phyloP scores from a whole-genome alignment of 2,329 filamentous ascomycete species.

The Celoporthe dispersa region DNA sequence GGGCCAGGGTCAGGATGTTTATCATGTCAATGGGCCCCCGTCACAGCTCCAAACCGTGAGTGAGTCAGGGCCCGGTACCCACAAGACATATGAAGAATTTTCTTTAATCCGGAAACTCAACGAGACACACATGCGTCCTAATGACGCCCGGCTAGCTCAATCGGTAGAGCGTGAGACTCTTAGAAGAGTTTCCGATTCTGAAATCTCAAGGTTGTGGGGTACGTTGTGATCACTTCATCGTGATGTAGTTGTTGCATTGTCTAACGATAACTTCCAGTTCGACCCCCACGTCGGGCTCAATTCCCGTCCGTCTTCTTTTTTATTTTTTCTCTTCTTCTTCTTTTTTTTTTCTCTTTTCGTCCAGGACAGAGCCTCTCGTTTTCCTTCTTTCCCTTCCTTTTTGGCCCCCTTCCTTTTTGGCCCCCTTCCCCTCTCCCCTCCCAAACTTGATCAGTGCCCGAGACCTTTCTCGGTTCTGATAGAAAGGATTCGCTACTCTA shows the following conservation, averaged over 20 bases:
- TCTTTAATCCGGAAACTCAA: not conserved
- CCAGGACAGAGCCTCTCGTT: no score
- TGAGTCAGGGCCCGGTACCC: not conserved
- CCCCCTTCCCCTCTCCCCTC: no score
- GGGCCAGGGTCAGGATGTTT: not conserved
- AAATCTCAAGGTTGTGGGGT: constrained; percentile 18
- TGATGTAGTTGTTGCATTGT: not conserved
- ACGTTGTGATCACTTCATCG: not conserved
- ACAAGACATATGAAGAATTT: not conserved
- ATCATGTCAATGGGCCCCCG: not conserved
- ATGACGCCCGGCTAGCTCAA: constrained; percentile 66
- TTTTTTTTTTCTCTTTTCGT: not conserved
- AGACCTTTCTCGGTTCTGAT: no score
- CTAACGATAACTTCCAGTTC: not conserved
- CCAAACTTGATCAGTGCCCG: no score
- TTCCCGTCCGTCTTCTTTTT: not conserved
- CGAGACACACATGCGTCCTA: constrained; percentile 12
- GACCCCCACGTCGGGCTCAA: constrained; percentile 15
- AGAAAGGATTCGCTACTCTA: no score
- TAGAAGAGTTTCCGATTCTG: constrained; percentile 38
- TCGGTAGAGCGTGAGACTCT: constrained; percentile 77
- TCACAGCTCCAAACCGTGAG: not conserved
- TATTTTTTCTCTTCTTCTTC: not conserved
- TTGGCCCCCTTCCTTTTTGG: no score
- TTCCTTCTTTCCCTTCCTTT: not conserved